Percentiles rank a stretch among this genome's conserved stretches.
These are phyloP conservation scores for Phytopythium mirpurense DNA, from an alignment of 352 stramenopile species.

Conservation along the genomic window DNA sequence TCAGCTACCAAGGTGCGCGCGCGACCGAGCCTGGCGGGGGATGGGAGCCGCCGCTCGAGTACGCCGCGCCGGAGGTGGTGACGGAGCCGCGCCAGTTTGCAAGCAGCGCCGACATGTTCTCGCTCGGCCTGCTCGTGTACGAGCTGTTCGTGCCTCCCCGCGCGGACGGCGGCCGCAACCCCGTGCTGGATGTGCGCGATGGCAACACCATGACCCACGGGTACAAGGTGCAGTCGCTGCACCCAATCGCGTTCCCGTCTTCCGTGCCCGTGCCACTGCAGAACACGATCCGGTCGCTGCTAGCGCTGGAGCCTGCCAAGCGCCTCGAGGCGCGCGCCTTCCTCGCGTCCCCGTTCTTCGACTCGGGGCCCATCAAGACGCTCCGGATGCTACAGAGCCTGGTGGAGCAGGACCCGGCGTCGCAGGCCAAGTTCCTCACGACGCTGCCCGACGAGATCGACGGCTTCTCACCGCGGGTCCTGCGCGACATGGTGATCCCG, in stretches of 20 bases:
- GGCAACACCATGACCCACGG: slow-evolving; percentile 87
- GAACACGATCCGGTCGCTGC: slow-evolving; percentile 78
- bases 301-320: slow-evolving; percentile 56
- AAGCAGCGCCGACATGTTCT: slow-evolving; percentile 83
- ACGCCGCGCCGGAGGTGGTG: slow-evolving; percentile 80
- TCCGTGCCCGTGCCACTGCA: slow-evolving; percentile 76
- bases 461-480: slow-evolving; percentile 66
- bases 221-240: slow-evolving; percentile 87
- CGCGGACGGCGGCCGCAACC: slow-evolving; percentile 72
- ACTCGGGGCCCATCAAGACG: slow-evolving; percentile 83
- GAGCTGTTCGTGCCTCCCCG: slow-evolving; percentile 81
- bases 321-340: slow-evolving; percentile 70
- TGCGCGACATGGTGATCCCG: slow-evolving; percentile 84
- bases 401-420: slow-evolving; percentile 76
- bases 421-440: slow-evolving; percentile 79
- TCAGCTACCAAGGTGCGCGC: slow-evolving; percentile 47
- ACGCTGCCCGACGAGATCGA: slow-evolving; percentile 66
- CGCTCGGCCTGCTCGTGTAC: slow-evolving; percentile 77
- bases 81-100: slow-evolving; percentile 79
- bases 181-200: slow-evolving; percentile 77
- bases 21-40: slow-evolving; percentile 46
- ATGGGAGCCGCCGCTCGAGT: slow-evolving; percentile 82
- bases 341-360: slow-evolving; percentile 81
- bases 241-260: slow-evolving; percentile 76
- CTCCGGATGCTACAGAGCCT: slow-evolving; percentile 73